A percentile compares a stretch with the other conserved stretches of the same genome.
phyloP scores from a whole-genome alignment of 2,329 filamentous ascomycete genomes.

The Talaromyces sp. region DNA sequence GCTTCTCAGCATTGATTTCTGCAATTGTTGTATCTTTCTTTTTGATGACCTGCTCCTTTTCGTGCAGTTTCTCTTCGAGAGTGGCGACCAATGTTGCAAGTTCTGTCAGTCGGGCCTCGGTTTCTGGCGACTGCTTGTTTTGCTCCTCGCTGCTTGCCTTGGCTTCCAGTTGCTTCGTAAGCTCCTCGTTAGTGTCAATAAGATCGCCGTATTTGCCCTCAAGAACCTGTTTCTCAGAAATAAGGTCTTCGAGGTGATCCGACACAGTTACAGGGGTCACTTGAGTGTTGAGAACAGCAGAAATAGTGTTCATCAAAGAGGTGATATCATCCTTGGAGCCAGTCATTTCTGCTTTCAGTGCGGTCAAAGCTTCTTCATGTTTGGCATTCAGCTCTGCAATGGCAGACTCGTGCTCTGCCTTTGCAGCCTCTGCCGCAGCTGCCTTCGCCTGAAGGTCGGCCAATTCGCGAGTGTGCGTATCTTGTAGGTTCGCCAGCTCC shows the following conservation, averaged over 20 bases:
- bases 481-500: constrained; percentile 48
- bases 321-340: constrained; percentile 63
- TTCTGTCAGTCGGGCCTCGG: constrained; percentile 53
- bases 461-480: constrained; percentile 45
- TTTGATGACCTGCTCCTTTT: constrained; percentile 40
- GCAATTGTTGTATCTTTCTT: constrained; percentile 44
- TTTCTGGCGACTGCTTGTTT: constrained; percentile 33
- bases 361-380: constrained; percentile 55
- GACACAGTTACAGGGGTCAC: constrained; percentile 54
- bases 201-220: constrained; percentile 38
- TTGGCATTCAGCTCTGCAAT: constrained; percentile 50
- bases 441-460: constrained; percentile 23
- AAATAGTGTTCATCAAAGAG: constrained; percentile 59
- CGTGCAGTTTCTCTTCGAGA: constrained; percentile 39
- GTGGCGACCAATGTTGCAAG: constrained; percentile 46
- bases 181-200: constrained; percentile 33
- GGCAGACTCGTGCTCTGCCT: constrained; percentile 32
- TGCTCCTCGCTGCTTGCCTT: constrained; percentile 31
- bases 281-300: constrained; percentile 37
- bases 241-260: constrained; percentile 56
- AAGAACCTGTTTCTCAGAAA: constrained; percentile 38
- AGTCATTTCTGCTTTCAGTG: constrained; percentile 57
- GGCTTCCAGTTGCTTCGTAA: constrained; percentile 31
- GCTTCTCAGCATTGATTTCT: constrained; percentile 60
- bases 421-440: constrained; percentile 5